Evolutionary conservation across 306 rosid species (phyloP).

Genomic region (Mimosa pudica): DNA sequence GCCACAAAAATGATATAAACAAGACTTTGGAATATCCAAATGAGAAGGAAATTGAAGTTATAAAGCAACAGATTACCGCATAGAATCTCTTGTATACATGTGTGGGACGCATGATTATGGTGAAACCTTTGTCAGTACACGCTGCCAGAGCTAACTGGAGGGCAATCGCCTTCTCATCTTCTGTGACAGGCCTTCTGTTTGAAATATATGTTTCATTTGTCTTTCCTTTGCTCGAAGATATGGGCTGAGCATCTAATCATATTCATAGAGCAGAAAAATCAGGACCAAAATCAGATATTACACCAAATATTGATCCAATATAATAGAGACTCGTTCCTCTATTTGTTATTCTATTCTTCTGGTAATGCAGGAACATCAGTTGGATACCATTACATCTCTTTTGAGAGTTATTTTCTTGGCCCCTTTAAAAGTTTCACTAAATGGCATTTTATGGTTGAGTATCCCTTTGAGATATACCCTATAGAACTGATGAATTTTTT

Average conservation of each 20-base stretch:
- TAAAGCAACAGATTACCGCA: constrained; percentile 51
- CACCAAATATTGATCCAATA: constrained; percentile 31
- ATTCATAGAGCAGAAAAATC: not conserved
- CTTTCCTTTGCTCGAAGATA: constrained; percentile 31
- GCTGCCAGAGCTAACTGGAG: constrained; percentile 51
- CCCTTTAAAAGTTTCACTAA: not conserved
- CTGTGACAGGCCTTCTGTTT: constrained; percentile 63
- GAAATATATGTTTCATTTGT: constrained; percentile 40
- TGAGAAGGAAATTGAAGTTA: constrained; percentile 18
- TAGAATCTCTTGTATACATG: constrained; percentile 71
- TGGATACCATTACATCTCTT: not conserved
- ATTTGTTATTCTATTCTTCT: not conserved
- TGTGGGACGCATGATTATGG: constrained; percentile 59
- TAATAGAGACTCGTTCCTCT: not conserved
- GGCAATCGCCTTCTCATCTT: constrained; percentile 45
- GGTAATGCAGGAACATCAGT: not conserved
- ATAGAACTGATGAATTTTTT: not conserved
- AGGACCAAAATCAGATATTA: constrained; percentile 22
- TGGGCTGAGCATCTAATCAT: constrained; percentile 40
- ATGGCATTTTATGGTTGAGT: not conserved
- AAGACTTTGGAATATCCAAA: not conserved
- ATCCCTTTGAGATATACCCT: not conserved
- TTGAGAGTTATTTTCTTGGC: not conserved
- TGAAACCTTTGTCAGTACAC: constrained; percentile 34
- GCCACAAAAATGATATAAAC: not conserved